Evolutionary conservation across 73 alveolate genomes (phyloP).

Genomic region (Blepharisma stoltei): DNA sequence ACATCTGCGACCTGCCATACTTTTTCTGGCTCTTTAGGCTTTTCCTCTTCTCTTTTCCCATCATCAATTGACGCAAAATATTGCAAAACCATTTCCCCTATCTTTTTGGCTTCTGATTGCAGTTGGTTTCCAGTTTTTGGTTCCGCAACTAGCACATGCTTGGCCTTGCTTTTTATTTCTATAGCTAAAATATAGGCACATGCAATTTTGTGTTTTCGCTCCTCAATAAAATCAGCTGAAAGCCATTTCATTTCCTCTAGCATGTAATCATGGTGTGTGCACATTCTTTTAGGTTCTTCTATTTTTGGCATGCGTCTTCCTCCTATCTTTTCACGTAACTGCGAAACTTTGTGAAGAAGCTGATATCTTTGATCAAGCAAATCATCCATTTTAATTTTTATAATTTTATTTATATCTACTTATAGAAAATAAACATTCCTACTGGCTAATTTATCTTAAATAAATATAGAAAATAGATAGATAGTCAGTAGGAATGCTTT

Average conservation of each 20-base stretch:
- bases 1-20: slow-evolving; percentile 15
- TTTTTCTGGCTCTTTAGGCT: not conserved
- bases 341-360: slow-evolving; percentile 5
- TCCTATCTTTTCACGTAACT: slow-evolving; percentile 16
- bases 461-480: no score
- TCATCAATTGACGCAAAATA: not conserved
- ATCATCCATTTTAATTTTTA: slow-evolving; percentile 4
- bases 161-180: not conserved
- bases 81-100: slow-evolving; percentile 13
- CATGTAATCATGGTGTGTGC: slow-evolving; percentile 17
- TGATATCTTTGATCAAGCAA: slow-evolving; percentile 24
- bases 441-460: no score
- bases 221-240: slow-evolving; percentile 13
- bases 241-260: slow-evolving; percentile 25
- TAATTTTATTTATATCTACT: not conserved
- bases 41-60: not conserved
- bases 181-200: not conserved
- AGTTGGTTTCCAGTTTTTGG: not conserved
- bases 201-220: slow-evolving; percentile 9
- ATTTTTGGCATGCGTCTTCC: slow-evolving; percentile 25
- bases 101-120: slow-evolving; percentile 1
- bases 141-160: not conserved
- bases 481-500: no score
- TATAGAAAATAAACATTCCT: no score
- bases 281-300: not conserved